These are phyloP conservation scores for Sporothrix globosa DNA, from an alignment of 2,329 filamentous ascomycete species.

Conservation along the genomic window DNA sequence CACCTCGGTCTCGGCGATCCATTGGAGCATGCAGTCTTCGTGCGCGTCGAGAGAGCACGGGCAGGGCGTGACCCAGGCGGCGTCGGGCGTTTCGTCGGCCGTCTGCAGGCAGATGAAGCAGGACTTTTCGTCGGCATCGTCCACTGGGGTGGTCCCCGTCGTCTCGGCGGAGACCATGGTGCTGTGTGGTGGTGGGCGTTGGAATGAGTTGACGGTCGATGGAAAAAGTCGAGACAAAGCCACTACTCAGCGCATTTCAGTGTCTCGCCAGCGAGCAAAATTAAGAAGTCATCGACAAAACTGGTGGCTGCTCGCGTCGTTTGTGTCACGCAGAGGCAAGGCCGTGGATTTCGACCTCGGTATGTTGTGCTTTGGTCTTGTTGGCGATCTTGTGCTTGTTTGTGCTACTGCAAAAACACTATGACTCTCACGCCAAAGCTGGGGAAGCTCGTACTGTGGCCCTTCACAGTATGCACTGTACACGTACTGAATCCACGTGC, in stretches of 20 bases:
- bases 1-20: constrained; percentile 87
- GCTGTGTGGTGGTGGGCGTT: neutral
- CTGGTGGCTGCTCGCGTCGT: no score
- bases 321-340: no score
- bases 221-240: neutral
- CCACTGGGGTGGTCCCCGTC: neutral
- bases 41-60: constrained; percentile 89
- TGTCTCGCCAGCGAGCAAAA: neutral
- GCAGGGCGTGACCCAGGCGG: constrained; percentile 82
- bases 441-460: neutral
- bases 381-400: neutral
- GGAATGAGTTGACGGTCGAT: neutral
- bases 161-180: constrained; percentile 3
- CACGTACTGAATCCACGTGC: neutral
- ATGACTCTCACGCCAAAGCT: neutral
- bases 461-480: neutral
- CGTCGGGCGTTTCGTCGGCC: constrained; percentile 53
- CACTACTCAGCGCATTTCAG: neutral
- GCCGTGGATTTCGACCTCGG: neutral
- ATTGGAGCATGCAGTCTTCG: constrained; percentile 84
- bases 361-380: neutral
- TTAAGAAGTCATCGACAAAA: neutral
- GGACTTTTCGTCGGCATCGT: constrained; percentile 9
- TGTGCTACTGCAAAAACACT: neutral
- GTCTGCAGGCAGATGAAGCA: constrained; percentile 69